Base-by-base conservation (phyloP, 2,329 filamentous ascomycete genomes). In the Lizonia empirigonia region DNA sequence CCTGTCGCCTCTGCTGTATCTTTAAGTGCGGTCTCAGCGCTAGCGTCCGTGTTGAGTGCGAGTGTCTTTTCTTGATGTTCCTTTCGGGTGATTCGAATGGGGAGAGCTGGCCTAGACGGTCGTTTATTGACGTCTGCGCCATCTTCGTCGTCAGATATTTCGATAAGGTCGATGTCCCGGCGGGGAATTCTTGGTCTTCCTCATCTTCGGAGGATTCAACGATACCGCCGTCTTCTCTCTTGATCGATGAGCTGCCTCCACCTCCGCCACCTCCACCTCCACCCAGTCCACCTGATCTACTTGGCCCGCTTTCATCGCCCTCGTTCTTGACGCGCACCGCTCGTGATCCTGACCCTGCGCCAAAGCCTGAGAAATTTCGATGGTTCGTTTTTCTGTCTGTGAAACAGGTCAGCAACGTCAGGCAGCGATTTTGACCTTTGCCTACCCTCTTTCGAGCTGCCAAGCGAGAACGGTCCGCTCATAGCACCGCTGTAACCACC, bases 101-200 rank as follows among this genome's bases (percentile, higher is more conserved):
- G 83, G 38, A 70, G 55, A 22, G 60, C 53, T 27, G 61, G 56
- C 59, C 62, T 56, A 36, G 58, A 56, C 18, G 64, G 64, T n/a
- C 51, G 56, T n/a, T 45, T 46, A 10, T 55, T 48, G 22, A 42
- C 41, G 38, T 63, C 65, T 16, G 42, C 51, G 15, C 75, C 70
- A 36, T 79, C 77, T 23, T 82, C 81, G 48, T 84, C 79, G 39
- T 79, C 82, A 10, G 81, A 77, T 10, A 85, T 79, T 55, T 85
- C 80, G 34, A 83, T 82, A n/a, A 77, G 69, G 56, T 86, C 83
- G 47, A 87, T 82, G 55, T 83, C 79, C 44, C 79, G 72, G 44
- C 79, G 75, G 76, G 73, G n/a, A 70, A 60, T 13, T 63, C 56
- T 10, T 59, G 56, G 23, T 80, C 81, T 46, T 77, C 74, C 27